phyloP scores from a whole-genome alignment of 306 rosid species.

The Hippophae gyantsensis region DNA sequence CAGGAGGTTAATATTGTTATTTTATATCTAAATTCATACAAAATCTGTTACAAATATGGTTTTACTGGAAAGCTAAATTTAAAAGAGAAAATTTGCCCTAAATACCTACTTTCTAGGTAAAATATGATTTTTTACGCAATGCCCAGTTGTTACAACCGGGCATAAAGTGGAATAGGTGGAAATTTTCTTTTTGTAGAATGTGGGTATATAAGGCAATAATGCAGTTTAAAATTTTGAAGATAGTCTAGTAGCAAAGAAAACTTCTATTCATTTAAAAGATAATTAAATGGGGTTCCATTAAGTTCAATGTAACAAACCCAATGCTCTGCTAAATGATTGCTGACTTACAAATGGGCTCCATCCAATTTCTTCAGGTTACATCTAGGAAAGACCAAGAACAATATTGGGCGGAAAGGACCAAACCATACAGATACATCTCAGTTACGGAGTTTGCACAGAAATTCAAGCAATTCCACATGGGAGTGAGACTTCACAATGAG shows the following conservation, averaged over 20 bases:
- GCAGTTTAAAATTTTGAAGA: too few species aligned
- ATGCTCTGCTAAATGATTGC: background rate
- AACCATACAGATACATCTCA: constrained; percentile 42
- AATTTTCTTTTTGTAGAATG: too few species aligned
- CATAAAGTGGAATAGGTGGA: too few species aligned
- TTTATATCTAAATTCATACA: too few species aligned
- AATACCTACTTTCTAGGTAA: too few species aligned
- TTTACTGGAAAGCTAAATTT: too few species aligned
- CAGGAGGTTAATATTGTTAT: constrained; percentile 48
- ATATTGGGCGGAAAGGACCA: constrained; percentile 59
- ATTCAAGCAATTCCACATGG: constrained; percentile 66
- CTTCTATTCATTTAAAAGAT: background rate
- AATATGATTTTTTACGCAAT: too few species aligned
- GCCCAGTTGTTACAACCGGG: too few species aligned
- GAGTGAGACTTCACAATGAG: constrained; percentile 36
- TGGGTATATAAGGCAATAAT: too few species aligned
- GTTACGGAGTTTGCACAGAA: constrained; percentile 50
- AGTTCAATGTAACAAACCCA: too few species aligned
- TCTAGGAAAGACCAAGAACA: constrained; percentile 91
- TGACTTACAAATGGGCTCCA: background rate
- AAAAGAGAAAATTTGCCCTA: too few species aligned
- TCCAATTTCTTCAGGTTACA: constrained; percentile 42
- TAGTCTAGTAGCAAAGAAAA: background rate
- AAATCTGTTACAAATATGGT: too few species aligned
- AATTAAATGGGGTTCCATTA: background rate